A percentile compares a stretch with the other conserved stretches of the same genome.
phyloP scores from a whole-genome alignment of 192 early-diverging fungal genomes.

The Backusella macrospora region DNA sequence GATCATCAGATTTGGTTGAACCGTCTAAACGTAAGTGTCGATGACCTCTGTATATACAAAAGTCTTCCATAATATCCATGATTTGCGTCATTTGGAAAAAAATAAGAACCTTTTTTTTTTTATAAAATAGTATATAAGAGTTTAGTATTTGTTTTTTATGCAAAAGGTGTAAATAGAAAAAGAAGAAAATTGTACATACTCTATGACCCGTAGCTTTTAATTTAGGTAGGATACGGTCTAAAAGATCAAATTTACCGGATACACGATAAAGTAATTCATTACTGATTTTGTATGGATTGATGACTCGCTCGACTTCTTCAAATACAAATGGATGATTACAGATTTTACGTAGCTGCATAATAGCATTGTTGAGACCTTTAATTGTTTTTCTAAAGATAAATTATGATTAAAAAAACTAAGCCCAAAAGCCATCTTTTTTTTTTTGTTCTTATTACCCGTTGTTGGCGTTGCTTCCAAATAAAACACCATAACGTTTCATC shows the following conservation, averaged over 20 bases:
- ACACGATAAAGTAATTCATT: conserved; percentile 80
- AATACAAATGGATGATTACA: conserved; percentile 98
- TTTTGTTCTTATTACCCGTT: conserved; percentile 49
- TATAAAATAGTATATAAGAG: neutral
- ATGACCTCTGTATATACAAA: conserved; percentile 71
- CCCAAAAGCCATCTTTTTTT: neutral
- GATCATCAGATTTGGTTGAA: conserved; percentile 85
- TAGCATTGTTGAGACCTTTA: conserved; percentile 87
- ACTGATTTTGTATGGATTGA: conserved; percentile 72
- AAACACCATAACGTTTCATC: conserved; percentile 76
- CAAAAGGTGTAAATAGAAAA: neutral
- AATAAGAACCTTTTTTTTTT: conserved; percentile 54
- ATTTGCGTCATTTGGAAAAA: conserved; percentile 87
- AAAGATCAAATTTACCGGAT: conserved; percentile 93
- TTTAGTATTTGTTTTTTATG: neutral
- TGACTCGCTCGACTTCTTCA: conserved; percentile 80
- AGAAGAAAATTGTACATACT: conserved; percentile 49
- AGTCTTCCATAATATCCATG: conserved; percentile 98
- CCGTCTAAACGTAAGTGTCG: conserved; percentile 87
- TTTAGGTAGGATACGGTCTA: conserved; percentile 92
- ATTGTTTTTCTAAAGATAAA: conserved; percentile 47
- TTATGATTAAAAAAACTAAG: neutral
- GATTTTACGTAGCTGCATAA: conserved; percentile 98
- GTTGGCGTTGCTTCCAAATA: conserved; percentile 67
- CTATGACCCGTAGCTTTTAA: conserved; percentile 77